Evolutionary conservation across 73 alveolate species (phyloP), one percentile per base, ranked within the genome.

Genomic region (Paramecium primaurelia): DNA sequence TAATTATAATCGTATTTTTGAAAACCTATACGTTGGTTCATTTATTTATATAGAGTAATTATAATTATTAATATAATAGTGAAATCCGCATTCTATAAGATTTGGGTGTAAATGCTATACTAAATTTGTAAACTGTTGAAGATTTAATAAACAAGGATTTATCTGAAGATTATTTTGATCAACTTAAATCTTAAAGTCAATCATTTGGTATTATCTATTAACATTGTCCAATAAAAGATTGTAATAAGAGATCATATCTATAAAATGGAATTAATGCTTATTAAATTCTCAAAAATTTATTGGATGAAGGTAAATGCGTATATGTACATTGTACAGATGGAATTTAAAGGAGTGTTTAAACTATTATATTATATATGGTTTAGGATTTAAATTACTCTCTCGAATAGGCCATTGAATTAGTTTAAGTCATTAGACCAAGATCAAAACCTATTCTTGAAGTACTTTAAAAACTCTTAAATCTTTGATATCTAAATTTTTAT

Each of bases 251-350:
- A 36, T 34, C 71, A 16, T 80, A n/a, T 47, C 26, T 45, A 4
- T 8, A 49, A 47, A 20, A 40, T 20, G 91, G 91, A 80, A 20
- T 32, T 9, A 30, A 40, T 5, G 91, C 77, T 26, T 80, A 47
- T 47, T 25, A 80, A 10, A 22, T 80, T 32, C 58, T 80, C 32
- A 45, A 6, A 14, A 47, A 80, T 3, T 58, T 80, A 28, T 25
- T 80, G 42, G 42, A 25, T 18, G 9, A 45, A 26, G 91, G 91
- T 2, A 34, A 49, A 20, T 30, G 47, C 18, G 75, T 80, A 9
- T 80, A 80, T 80, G 91, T 80, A n/a, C 91, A 80, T 36, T 80
- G 91, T 22, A 80, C 91, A 28, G 47, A 44, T 42, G 91, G 91
- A 30, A 47, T 80, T 32, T 68, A 80, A 80, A 80, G 91, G 30